A percentile compares a stretch with the other conserved stretches of the same genome.
Conservation (phyloP, 225 moss, liverwort and hornwort genomes). For the Marchantia polymorpha region DNA sequence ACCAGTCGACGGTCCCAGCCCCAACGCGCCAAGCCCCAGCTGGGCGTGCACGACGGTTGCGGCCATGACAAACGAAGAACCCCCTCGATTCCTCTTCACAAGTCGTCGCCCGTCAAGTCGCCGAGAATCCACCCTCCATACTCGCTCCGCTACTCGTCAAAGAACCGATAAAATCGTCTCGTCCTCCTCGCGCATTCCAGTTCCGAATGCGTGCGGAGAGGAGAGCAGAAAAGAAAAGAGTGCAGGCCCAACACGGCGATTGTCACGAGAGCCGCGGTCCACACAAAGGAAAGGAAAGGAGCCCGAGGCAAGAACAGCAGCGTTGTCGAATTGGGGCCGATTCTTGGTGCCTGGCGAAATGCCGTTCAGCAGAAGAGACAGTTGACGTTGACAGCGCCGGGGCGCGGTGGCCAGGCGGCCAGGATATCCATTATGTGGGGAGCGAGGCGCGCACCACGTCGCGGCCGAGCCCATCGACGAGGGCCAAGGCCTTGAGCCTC, state of each 20-base stretch:
- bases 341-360: not conserved
- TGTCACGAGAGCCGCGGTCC: not conserved
- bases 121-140: slow-evolving; percentile 5
- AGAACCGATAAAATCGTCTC: not conserved
- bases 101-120: not conserved
- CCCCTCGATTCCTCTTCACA: not conserved
- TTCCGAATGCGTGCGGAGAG: too few relatives aligned
- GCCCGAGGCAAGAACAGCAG: not conserved
- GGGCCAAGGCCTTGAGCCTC: not conserved
- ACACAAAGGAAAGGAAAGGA: too few relatives aligned
- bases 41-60: not conserved
- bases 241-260: not conserved
- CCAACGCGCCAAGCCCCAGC: not conserved
- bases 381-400: too few relatives aligned
- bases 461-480: not conserved
- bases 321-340: not conserved
- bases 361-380: not conserved
- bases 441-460: not conserved
- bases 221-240: not conserved
- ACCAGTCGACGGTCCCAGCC: not conserved
- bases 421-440: slow-evolving; percentile 1
- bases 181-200: too few relatives aligned
- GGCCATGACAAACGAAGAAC: not conserved
- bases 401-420: not conserved
- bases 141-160: not conserved